Evolutionary conservation across 495 filamentous ascomycete species (phyloP), one percentile per base, ranked within the genome.

Genomic region (Trypethelium eluteriae): DNA sequence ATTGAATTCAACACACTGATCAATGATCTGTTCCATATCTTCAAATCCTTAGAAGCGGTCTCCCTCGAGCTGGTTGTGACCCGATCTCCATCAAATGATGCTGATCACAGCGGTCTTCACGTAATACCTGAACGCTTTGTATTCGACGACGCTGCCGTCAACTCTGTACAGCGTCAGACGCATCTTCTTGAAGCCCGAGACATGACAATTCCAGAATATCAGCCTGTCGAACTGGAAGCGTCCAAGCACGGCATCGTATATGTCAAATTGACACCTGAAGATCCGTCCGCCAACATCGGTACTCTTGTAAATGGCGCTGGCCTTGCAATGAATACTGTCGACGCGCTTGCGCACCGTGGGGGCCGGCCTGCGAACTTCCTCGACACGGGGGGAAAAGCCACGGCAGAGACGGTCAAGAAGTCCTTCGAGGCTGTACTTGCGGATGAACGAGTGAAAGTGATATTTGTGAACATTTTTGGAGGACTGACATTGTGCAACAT

Each of bases 391-490:
- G 92, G 91, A 63, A 96, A 95, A 74, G 92, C 92, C 1, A 96
- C 92, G 2, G 84, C 83, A n/a, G 86, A 88, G 70, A 95, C 91
- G 0, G 89, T 96, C 47, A 88, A 89, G 76, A 80, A 85, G 59
- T 87, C 85, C 32, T 93, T 96, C 69, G 80, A 84, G 62, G 78
- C 90, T 9, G 85, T 96, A 18, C 77, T 91, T 68, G 81, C 79
- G 38, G 92, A 96, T 71, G 70, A 79, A 12, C 79, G 92, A 10
- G 90, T 95, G 6, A 86, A 85, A 66, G 80, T 81, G 2, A 82
- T 96, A 61, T 89, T 96, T 75, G 90, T 96, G 41, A 96, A 96
- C 71, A 93, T 96, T 68, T 96, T 96, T 73, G 92, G 92, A 3
- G 92, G 92, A 0, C 72, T 96, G 77, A 95, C 90, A 6, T 78